Evolutionary conservation across 1,284 basidiomycete genomes (phyloP).

Genomic region (Ustilago cynodontis): DNA sequence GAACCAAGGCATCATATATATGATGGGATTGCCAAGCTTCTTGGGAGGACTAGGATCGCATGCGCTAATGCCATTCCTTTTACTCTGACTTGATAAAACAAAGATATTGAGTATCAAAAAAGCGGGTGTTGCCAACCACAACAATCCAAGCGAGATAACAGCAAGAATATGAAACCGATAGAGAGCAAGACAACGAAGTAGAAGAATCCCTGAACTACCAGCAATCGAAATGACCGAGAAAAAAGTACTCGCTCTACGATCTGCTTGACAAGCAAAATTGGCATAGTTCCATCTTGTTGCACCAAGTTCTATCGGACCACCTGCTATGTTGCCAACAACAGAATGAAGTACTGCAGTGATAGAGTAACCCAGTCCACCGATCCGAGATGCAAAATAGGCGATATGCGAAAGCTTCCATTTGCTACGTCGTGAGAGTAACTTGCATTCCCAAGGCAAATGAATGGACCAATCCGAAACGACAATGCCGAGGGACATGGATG

Average conservation of each 20-base stretch:
- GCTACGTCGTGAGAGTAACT: slow-evolving; percentile 35
- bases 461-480: slow-evolving; percentile 52
- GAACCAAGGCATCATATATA: slow-evolving; percentile 51
- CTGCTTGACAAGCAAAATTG: slow-evolving; percentile 44
- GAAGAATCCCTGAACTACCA: slow-evolving; percentile 48
- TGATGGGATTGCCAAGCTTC: slow-evolving; percentile 24
- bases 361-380: slow-evolving; percentile 42
- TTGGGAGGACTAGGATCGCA: slow-evolving; percentile 42
- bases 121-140: slow-evolving; percentile 47
- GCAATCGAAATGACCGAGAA: slow-evolving; percentile 48
- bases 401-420: slow-evolving; percentile 57
- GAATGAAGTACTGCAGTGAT: slow-evolving; percentile 42
- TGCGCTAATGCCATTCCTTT: slow-evolving; percentile 42
- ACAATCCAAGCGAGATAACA: slow-evolving; percentile 33
- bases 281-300: slow-evolving; percentile 46
- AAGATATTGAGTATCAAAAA: slow-evolving; percentile 48
- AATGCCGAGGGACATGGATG: slow-evolving; percentile 45
- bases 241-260: slow-evolving; percentile 38
- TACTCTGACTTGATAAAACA: slow-evolving; percentile 39
- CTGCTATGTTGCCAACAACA: slow-evolving; percentile 39
- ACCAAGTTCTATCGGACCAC: slow-evolving; percentile 29
- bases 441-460: slow-evolving; percentile 52
- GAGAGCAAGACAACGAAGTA: slow-evolving; percentile 46
- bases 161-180: slow-evolving; percentile 46
- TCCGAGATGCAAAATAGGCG: slow-evolving; percentile 50